Evolutionary conservation across 2,329 filamentous ascomycete genomes (phyloP).

Genomic region (Sporothrix euskadiensis): DNA sequence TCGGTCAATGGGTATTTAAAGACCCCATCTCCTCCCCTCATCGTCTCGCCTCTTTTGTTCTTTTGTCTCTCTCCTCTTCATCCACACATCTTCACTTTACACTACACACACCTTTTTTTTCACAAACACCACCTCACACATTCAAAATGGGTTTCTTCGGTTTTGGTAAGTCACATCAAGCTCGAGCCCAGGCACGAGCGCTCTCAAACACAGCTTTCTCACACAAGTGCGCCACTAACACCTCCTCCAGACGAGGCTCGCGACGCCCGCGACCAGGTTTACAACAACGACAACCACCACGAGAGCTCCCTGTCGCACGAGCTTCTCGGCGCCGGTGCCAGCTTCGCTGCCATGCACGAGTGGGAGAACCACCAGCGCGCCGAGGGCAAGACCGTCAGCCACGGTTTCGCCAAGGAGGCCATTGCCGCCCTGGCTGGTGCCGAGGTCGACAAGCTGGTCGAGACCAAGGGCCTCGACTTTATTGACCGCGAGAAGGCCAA

Average conservation of each 20-base stretch:
- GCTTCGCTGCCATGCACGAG: conserved; percentile 77
- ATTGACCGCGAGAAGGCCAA: conserved; percentile 60
- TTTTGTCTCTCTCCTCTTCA: conserved; percentile 10
- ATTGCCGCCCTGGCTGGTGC: conserved; percentile 70
- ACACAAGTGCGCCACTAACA: background rate
- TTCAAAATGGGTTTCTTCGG: conserved; percentile 33
- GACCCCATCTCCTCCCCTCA: conserved; percentile 14
- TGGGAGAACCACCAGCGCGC: conserved; percentile 74
- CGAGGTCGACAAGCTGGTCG: conserved; percentile 74
- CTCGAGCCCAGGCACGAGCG: too few species aligned
- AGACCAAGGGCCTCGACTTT: conserved; percentile 66
- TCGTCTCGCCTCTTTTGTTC: background rate
- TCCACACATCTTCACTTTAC: background rate
- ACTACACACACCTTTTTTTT: conserved; percentile 2
- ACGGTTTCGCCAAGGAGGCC: conserved; percentile 76
- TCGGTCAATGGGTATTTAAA: conserved; percentile 30
- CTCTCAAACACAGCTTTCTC: too few species aligned
- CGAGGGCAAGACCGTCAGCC: conserved; percentile 69
- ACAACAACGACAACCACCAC: conserved; percentile 47
- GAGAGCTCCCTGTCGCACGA: conserved; percentile 70
- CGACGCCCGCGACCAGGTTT: conserved; percentile 47
- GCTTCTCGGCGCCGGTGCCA: conserved; percentile 71
- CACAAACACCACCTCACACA: background rate
- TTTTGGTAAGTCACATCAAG: conserved; percentile 27
- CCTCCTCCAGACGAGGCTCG: conserved; percentile 44